Conservation (phyloP, 1,139 yeast species). For the Geotrichum australiense region DNA sequence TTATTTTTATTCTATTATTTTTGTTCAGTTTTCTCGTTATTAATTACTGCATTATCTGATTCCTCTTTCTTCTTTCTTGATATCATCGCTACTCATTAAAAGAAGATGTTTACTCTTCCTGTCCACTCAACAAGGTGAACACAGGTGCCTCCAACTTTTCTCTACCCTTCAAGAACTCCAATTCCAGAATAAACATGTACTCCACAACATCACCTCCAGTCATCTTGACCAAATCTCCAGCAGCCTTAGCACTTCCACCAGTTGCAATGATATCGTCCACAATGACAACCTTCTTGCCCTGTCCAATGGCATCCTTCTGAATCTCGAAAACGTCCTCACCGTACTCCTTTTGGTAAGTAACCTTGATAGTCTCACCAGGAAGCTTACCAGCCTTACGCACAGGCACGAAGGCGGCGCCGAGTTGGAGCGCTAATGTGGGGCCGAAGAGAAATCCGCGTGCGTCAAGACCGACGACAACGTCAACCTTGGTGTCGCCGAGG, state of each 20-base stretch:
- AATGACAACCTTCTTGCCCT: slow-evolving; percentile 72
- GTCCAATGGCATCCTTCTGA: slow-evolving; percentile 74
- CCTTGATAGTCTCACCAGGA: slow-evolving; percentile 75
- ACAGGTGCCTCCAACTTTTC: slow-evolving; percentile 79
- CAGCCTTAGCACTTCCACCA: slow-evolving; percentile 94
- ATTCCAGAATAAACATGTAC: slow-evolving; percentile 84
- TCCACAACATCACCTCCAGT: slow-evolving; percentile 66
- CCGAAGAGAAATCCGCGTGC: slow-evolving; percentile 97
- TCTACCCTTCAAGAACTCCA: slow-evolving; percentile 91
- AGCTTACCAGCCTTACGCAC: slow-evolving; percentile 92
- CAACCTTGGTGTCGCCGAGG: slow-evolving; percentile 61
- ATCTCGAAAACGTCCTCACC: slow-evolving; percentile 84
- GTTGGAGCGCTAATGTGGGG: slow-evolving; percentile 84
- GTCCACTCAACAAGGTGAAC: slow-evolving; percentile 82
- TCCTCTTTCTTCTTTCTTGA: too few relatives aligned
- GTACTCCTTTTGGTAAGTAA: slow-evolving; percentile 82
- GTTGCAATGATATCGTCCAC: slow-evolving; percentile 98
- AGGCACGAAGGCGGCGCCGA: slow-evolving; percentile 88
- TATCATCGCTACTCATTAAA: too few relatives aligned
- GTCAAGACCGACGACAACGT: slow-evolving; percentile 88
- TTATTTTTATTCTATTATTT: too few relatives aligned
- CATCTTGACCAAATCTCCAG: slow-evolving; percentile 72
- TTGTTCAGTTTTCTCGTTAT: too few relatives aligned
- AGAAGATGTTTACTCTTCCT: too few relatives aligned
- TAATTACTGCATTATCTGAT: too few relatives aligned